phyloP scores from a whole-genome alignment of 257 asterid species.

The Solanum pennellii region DNA sequence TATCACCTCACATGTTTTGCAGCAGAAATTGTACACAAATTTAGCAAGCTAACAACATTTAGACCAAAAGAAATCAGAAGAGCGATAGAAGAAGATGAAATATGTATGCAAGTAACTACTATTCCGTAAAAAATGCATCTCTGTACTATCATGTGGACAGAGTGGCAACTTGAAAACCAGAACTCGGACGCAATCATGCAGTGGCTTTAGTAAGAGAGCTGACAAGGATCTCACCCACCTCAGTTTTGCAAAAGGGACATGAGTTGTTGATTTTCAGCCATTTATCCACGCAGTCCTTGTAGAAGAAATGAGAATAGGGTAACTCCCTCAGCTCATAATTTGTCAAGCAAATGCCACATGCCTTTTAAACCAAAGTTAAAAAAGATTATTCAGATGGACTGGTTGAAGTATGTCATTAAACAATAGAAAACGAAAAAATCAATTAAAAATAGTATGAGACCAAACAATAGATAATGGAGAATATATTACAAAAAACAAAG shows the following conservation, averaged over 20 bases:
- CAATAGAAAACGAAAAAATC: background rate
- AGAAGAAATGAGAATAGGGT: conserved; percentile 78
- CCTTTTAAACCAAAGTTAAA: conserved; percentile 25
- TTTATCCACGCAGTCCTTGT: conserved; percentile 87
- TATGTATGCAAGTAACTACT: background rate
- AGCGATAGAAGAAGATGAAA: background rate
- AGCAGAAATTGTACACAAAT: background rate
- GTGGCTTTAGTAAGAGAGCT: conserved; percentile 58
- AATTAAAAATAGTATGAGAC: background rate
- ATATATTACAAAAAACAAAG: background rate
- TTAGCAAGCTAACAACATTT: background rate
- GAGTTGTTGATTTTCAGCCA: conserved; percentile 87
- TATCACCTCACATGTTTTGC: background rate
- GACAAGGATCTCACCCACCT: conserved; percentile 65
- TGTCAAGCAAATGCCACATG: conserved; percentile 83
- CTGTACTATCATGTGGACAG: background rate
- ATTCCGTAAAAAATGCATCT: background rate
- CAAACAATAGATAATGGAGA: background rate
- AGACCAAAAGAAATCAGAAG: background rate
- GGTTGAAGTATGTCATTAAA: background rate
- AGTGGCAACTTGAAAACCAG: background rate
- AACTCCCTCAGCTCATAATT: conserved; percentile 80
- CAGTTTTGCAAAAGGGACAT: conserved; percentile 92
- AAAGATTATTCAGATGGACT: background rate
- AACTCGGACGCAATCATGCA: conserved; percentile 23